Base-by-base conservation (phyloP, 148 eudicot genomes). In the Camellia japonica region DNA sequence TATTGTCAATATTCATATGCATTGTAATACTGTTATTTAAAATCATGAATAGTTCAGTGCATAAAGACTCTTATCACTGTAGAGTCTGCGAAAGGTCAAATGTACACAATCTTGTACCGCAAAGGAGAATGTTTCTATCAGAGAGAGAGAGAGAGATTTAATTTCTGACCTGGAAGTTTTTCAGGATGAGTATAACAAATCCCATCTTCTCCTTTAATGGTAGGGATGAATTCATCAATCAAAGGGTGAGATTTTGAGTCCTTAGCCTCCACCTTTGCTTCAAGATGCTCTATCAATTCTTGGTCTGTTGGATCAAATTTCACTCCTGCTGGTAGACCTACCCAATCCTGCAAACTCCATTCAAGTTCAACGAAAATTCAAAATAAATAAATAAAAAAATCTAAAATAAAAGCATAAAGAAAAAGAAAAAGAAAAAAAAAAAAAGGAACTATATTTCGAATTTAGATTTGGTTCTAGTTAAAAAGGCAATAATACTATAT, bases 291-390 rank as follows among this genome's bases (percentile, higher is more conserved):
- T 78, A 93, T 94, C 89, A 96, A 81, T 81, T 96, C 99, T 89
- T 96, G 99, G 72, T 96, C 99, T 66, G 99, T 96, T 85, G 99
- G 99, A 83, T 96, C 99, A 87, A 96, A 96, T 86, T 96, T 96
- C 68, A 96, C 99, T 67, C 99, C 99, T 23, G 99, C 98, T 75
- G 99, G 99, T 87, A 96, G 83, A 86, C 99, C 99, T 84, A 94
- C 93, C 99, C 99, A 96, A 76, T 93, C 95, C 99, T 96, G 84
- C 83, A 83, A 70, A 72, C 42, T 18, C 68, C 19, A 49, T 38
- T 16, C 16, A 59, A 6, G 15, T 73, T 55, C 52, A 61, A 51
- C 9, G 6, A 63, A 51, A 47, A 44, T 13, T 3, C 58, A 68
- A 78, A 30, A 38, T 12, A 41, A 63, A 52, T 58, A 68, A 78